A percentile compares a stretch with the other conserved stretches of the same genome.
Conservation (phyloP, 2,329 filamentous ascomycete species). For the Diplodia sapinea region DNA sequence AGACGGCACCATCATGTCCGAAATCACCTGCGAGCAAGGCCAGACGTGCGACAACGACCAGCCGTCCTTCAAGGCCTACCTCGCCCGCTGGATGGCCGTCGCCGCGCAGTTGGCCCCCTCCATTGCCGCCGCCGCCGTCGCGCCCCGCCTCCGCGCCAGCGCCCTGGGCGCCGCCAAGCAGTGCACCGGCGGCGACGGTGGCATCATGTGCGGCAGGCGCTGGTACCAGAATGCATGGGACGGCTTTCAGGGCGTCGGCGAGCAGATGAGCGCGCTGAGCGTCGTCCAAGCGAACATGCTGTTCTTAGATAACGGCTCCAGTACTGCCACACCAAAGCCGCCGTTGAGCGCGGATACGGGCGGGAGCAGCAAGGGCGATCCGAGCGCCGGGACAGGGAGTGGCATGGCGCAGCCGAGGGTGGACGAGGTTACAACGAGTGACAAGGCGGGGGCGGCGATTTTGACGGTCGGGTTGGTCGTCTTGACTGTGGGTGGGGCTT, state of each 20-base stretch:
- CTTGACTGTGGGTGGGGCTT: not conserved
- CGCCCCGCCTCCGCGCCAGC: conserved; percentile 59
- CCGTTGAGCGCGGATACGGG: conserved; percentile 58
- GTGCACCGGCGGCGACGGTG: conserved; percentile 55
- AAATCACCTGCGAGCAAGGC: conserved; percentile 50
- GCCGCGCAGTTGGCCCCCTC: conserved; percentile 64
- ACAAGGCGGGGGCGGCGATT: conserved; percentile 36
- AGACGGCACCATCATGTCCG: conserved; percentile 49
- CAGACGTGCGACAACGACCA: conserved; percentile 53
- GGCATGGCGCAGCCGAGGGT: conserved; percentile 37
- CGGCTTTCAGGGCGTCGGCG: conserved; percentile 58
- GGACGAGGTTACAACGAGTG: not conserved
- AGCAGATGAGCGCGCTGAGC: conserved; percentile 64
- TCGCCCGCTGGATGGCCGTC: conserved; percentile 58
- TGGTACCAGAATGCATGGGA: conserved; percentile 54
- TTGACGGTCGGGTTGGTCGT: conserved; percentile 42
- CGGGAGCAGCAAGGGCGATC: conserved; percentile 57
- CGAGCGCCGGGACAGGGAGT: conserved; percentile 44
- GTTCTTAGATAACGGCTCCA: not conserved
- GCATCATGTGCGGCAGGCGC: conserved; percentile 51
- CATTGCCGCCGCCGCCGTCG: conserved; percentile 56
- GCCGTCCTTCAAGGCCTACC: conserved; percentile 54
- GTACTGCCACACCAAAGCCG: conserved; percentile 35
- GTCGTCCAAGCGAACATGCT: conserved; percentile 56
- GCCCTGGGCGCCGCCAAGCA: conserved; percentile 61